phyloP scores from a whole-genome alignment of 225 moss, liverwort and hornwort genomes.

The Marchantia polymorpha region DNA sequence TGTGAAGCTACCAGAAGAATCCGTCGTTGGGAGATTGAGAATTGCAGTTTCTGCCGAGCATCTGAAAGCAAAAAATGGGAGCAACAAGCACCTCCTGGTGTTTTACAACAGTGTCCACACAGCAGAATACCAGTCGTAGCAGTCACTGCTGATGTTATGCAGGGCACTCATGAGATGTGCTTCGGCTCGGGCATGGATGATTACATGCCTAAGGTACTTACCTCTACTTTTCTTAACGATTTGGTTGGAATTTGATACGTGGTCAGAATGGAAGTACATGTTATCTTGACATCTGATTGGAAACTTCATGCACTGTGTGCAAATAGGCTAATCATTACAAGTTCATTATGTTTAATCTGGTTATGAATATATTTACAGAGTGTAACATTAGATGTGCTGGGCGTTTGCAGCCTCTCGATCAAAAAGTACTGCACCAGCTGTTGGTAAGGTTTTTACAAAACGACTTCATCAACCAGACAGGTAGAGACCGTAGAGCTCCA shows the following conservation, averaged over 20 bases:
- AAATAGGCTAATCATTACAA: no score
- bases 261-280: background rate
- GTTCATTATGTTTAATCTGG: no score
- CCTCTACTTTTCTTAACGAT: no score
- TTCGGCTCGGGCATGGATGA: constrained; percentile 88
- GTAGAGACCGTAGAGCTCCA: constrained; percentile 12
- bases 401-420: constrained; percentile 42
- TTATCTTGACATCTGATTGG: background rate
- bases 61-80: background rate
- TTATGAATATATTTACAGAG: no score
- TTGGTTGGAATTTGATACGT: background rate
- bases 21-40: constrained; percentile 68
- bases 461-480: constrained; percentile 11
- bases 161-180: constrained; percentile 87
- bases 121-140: constrained; percentile 76
- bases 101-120: constrained; percentile 57
- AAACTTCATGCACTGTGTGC: no score
- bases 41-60: constrained; percentile 57
- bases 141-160: constrained; percentile 96
- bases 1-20: constrained; percentile 78
- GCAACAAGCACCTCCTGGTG: constrained; percentile 22
- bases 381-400: background rate
- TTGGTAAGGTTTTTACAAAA: constrained; percentile 32
- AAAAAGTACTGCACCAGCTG: constrained; percentile 32
- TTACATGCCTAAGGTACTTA: constrained; percentile 79